Percentiles rank a stretch among this genome's conserved stretches.
Evolutionary conservation across 2,329 filamentous ascomycete genomes (phyloP).

Genomic region (Byssothecium circinans): DNA sequence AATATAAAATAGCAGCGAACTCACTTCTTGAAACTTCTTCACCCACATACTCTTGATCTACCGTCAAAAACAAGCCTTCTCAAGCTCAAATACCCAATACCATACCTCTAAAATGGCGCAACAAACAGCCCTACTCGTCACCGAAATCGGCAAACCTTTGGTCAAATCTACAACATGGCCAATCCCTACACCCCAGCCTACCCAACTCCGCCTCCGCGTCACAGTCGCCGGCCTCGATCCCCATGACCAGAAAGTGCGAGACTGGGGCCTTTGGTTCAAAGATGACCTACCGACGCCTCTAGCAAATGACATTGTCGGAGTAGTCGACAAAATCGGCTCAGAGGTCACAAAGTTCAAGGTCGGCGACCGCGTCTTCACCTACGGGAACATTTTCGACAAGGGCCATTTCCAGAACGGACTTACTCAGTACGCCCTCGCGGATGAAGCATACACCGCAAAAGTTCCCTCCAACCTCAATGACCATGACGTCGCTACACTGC

Average conservation of each 20-base stretch:
- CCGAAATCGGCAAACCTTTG: not conserved
- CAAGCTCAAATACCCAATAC: not conserved
- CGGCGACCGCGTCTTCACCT: constrained; percentile 61
- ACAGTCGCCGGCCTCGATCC: constrained; percentile 40
- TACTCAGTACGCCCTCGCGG: constrained; percentile 45
- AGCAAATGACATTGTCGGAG: constrained; percentile 51
- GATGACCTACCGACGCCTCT: constrained; percentile 43
- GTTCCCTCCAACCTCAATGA: constrained; percentile 40
- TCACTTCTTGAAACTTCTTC: no score
- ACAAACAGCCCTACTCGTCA: constrained; percentile 2
- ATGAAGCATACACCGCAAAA: constrained; percentile 30
- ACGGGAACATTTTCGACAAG: constrained; percentile 15
- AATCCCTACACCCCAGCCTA: constrained; percentile 12
- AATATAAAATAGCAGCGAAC: no score
- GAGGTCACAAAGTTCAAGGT: constrained; percentile 56
- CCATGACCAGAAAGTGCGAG: constrained; percentile 46
- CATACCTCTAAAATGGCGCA: no score
- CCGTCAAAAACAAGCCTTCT: no score
- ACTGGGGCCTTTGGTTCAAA: no score
- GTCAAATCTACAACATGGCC: constrained; percentile 4
- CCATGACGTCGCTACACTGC: constrained; percentile 43
- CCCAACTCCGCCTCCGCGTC: constrained; percentile 44
- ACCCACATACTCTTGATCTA: no score
- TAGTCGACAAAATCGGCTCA: constrained; percentile 53
- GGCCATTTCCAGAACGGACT: constrained; percentile 26